A percentile compares a stretch with the other conserved stretches of the same genome.
phyloP scores from a whole-genome alignment of 148 eudicot species.

The Camellia lanceoleosa region DNA sequence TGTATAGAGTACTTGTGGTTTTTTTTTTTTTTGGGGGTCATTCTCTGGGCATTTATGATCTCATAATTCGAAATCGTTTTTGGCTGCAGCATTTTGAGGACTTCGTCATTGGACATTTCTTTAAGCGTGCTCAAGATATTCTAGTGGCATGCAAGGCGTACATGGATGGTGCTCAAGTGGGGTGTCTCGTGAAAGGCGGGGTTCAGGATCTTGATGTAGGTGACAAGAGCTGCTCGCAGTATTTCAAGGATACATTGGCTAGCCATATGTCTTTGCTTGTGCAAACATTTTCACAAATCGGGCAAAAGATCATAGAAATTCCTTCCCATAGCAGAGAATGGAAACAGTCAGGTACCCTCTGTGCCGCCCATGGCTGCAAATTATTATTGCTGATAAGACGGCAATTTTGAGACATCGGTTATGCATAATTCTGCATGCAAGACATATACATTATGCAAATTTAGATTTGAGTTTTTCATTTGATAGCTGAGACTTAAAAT shows the following conservation, averaged over 20 bases:
- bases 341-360: neutral
- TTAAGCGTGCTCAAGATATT: conserved; percentile 51
- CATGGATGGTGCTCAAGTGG: conserved; percentile 60
- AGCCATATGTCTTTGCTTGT: conserved; percentile 29
- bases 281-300: conserved; percentile 30
- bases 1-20: neutral
- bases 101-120: conserved; percentile 72
- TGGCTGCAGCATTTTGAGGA: conserved; percentile 68
- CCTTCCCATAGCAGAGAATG: conserved; percentile 27
- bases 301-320: conserved; percentile 37
- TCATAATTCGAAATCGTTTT: conserved; percentile 6
- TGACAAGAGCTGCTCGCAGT: conserved; percentile 34
- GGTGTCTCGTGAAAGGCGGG: conserved; percentile 49
- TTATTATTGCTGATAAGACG: neutral
- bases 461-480: neutral
- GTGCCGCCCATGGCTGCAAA: neutral
- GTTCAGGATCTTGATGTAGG: conserved; percentile 42
- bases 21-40: neutral
- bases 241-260: conserved; percentile 25
- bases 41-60: neutral
- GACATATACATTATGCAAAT: neutral
- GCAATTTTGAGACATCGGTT: conserved; percentile 3
- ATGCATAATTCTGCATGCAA: neutral
- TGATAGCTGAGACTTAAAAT: neutral
- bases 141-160: conserved; percentile 69